phyloP scores from a whole-genome alignment of 2,329 filamentous ascomycete genomes.

The Mollisia scopiformis region DNA sequence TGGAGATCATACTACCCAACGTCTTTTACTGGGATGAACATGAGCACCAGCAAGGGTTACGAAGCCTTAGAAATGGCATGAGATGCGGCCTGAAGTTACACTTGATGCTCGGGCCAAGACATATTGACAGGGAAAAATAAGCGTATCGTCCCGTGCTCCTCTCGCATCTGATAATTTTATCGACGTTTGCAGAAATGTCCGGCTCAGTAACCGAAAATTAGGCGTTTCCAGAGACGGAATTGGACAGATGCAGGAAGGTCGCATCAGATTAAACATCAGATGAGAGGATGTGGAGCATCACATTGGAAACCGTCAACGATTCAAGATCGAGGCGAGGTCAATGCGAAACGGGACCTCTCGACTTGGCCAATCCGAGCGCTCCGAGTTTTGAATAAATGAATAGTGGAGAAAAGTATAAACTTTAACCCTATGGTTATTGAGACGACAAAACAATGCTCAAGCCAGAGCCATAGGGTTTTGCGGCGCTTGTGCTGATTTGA shows the following conservation, averaged over 20 bases:
- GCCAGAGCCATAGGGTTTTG: not conserved
- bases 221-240: not conserved
- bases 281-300: constrained; percentile 12
- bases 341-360: constrained; percentile 9
- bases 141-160: constrained; percentile 4
- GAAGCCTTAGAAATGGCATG: constrained; percentile 5
- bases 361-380: constrained; percentile 1
- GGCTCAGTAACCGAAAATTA: constrained; percentile 5
- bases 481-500: not conserved
- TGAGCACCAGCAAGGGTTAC: constrained; percentile 3
- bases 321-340: constrained; percentile 9
- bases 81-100: constrained; percentile 2
- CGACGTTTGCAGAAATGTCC: constrained; percentile 3
- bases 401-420: constrained; percentile 6
- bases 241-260: not conserved
- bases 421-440: constrained; percentile 12
- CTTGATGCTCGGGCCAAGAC: not conserved
- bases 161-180: constrained; percentile 1
- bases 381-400: constrained; percentile 9
- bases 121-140: constrained; percentile 4
- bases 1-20: constrained; percentile 10
- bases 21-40: constrained; percentile 15
- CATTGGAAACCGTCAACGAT: constrained; percentile 14
- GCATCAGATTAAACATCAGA: constrained; percentile 10
- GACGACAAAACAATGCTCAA: constrained; percentile 11